Conservation (phyloP, 2,329 filamentous ascomycete species). For the Aspergillus unguis region DNA sequence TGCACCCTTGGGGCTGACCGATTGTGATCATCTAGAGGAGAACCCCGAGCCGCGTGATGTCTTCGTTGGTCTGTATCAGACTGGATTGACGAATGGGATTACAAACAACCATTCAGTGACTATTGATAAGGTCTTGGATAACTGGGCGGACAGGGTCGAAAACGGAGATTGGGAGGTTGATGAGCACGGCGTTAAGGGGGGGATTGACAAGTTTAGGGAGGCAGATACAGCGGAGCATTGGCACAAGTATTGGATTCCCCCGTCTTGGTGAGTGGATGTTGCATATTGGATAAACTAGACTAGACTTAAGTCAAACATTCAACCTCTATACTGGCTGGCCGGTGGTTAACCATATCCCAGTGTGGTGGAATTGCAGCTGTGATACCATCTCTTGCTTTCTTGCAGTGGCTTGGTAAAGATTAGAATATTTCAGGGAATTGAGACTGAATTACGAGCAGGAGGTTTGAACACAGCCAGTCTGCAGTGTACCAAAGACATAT, state of each 20-base stretch:
- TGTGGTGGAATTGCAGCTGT: no score
- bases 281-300: neutral
- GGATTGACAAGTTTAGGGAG: slow-evolving; percentile 30
- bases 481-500: no score
- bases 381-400: no score
- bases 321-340: no score
- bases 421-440: no score
- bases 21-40: slow-evolving; percentile 5
- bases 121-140: slow-evolving; percentile 26
- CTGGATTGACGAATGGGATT: slow-evolving; percentile 10
- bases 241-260: slow-evolving; percentile 20
- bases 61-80: slow-evolving; percentile 14
- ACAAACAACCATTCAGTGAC: slow-evolving; percentile 10
- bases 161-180: slow-evolving; percentile 26
- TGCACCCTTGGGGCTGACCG: slow-evolving; percentile 4
- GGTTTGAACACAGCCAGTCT: no score
- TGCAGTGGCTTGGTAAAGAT: no score
- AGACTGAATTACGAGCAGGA: no score
- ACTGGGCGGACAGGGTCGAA: slow-evolving; percentile 25
- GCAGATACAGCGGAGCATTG: slow-evolving; percentile 27
- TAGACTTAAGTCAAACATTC: neutral
- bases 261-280: slow-evolving; percentile 8
- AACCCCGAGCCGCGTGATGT: slow-evolving; percentile 10
- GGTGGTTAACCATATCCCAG: no score
- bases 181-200: slow-evolving; percentile 25